These are phyloP conservation scores for Iberis pinnata DNA, from an alignment of 345 rosid genomes.

Conservation along the genomic window DNA sequence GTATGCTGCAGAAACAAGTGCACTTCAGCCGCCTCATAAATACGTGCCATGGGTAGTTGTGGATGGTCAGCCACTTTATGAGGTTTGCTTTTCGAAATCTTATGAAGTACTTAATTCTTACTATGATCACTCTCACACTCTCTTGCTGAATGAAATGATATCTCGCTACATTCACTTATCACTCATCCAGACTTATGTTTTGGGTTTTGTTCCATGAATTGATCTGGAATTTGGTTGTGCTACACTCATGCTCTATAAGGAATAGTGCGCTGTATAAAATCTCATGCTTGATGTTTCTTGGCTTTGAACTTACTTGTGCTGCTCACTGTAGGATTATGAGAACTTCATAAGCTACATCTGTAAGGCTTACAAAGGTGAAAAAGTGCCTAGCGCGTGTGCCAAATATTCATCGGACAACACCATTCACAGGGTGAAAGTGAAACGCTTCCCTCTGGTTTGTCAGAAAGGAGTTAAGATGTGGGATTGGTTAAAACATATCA, in stretches of 20 bases:
- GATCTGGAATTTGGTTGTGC: not conserved
- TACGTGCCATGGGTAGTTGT: conserved; percentile 98
- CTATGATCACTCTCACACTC: not conserved
- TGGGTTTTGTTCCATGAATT: not conserved
- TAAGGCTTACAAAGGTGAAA: conserved; percentile 53
- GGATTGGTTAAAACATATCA: conserved; percentile 20
- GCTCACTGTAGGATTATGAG: conserved; percentile 61
- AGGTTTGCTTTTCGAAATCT: conserved; percentile 59
- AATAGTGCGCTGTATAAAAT: not conserved
- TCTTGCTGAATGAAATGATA: conserved; percentile 4
- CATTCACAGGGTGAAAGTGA: conserved; percentile 18
- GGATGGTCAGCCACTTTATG: conserved; percentile 85
- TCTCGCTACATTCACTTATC: conserved; percentile 5
- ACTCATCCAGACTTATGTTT: not conserved
- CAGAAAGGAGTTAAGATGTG: conserved; percentile 29
- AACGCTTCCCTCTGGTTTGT: conserved; percentile 34
- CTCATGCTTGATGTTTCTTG: not conserved
- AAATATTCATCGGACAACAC: conserved; percentile 22
- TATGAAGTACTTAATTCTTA: not conserved
- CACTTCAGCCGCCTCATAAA: conserved; percentile 76
- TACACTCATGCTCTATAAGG: not conserved
- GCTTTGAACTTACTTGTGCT: not conserved
- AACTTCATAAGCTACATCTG: conserved; percentile 73
- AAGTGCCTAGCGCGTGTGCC: conserved; percentile 47
- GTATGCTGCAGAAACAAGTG: conserved; percentile 76